Base-by-base conservation (phyloP, 768 basidiomycete species). In the Pseudohyphozyma bogoriensis region DNA sequence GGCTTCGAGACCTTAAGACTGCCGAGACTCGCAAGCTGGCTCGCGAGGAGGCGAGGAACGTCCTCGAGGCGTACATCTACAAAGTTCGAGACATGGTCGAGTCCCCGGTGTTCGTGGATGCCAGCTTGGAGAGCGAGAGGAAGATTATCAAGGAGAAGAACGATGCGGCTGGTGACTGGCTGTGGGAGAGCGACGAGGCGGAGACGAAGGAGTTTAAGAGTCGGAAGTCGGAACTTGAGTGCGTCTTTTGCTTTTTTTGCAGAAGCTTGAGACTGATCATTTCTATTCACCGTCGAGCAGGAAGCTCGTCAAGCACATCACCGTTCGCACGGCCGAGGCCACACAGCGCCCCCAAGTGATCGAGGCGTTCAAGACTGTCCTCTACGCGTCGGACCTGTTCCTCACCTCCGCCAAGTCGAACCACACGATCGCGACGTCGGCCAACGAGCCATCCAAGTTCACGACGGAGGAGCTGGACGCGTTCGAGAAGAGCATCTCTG, bases 11-110 rank as follows among this genome's bases (percentile, higher is more conserved):
- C 13, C 78, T 93, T 60, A 87, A 93, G 66, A 72, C 77, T 10
- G 83, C 85, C 56, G 92, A 97, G 75, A 76, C 78, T 3, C 80
- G 83, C 22, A 89, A 88, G 72, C 79, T 78, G 35, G 82, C 82
- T 55, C 83, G 83, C 35, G 92, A 92, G 69, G 95, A 97, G 72
- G 89, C 89, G 3, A 80, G 85, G 33, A 99, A 99, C 74, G 78
- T 81, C 29, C 82, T 99, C 54, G 95, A 99, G 74, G 82, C 85
- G 35, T 95, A 95, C 71, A 74, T 97, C n/a, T 99, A 99, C 76
- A 81, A 85, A 61, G 75, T 95, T 36, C 84, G 88, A 26, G 90
- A 90, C 70, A 78, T 93, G 13, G 77, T 96, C 33, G 58, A 64
- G 20, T 83, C 85, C 40, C 80, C 81, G 15, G 81, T 81, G 18